phyloP scores from a whole-genome alignment of 139 green algal species.

The Astrephomene gubernaculifera region DNA sequence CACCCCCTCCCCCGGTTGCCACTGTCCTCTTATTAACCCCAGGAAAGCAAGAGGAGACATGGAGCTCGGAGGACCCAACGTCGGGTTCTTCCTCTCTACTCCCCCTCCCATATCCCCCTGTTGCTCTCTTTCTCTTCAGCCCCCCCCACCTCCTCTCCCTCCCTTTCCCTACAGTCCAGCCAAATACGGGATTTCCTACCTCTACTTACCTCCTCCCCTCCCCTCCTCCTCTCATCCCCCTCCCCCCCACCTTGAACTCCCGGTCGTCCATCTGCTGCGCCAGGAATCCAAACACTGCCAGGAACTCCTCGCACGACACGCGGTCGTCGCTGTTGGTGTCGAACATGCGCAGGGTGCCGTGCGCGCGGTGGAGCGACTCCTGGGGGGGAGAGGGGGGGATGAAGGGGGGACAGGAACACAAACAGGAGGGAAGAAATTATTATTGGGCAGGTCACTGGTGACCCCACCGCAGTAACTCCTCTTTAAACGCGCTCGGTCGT shows the following conservation, averaged over 20 bases:
- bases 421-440: background rate
- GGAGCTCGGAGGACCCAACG: too few relatives aligned
- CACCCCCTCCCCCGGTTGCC: background rate
- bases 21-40: background rate
- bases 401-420: background rate
- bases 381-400: background rate
- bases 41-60: background rate
- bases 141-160: background rate
- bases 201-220: too few relatives aligned
- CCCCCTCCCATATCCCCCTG: background rate
- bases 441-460: background rate
- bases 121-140: background rate
- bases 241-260: slow-evolving; percentile 16
- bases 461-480: too few relatives aligned
- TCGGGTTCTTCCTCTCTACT: background rate
- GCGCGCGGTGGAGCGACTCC: slow-evolving; percentile 32
- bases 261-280: slow-evolving; percentile 23
- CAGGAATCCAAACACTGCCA: slow-evolving; percentile 40
- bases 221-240: background rate
- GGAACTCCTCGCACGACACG: slow-evolving; percentile 44
- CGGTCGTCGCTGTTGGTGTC: slow-evolving; percentile 44
- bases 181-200: too few relatives aligned
- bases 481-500: background rate
- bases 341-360: slow-evolving; percentile 34
- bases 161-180: background rate